phyloP scores from a whole-genome alignment of 2,329 filamentous ascomycete species.

The Elsinoe ampelina region DNA sequence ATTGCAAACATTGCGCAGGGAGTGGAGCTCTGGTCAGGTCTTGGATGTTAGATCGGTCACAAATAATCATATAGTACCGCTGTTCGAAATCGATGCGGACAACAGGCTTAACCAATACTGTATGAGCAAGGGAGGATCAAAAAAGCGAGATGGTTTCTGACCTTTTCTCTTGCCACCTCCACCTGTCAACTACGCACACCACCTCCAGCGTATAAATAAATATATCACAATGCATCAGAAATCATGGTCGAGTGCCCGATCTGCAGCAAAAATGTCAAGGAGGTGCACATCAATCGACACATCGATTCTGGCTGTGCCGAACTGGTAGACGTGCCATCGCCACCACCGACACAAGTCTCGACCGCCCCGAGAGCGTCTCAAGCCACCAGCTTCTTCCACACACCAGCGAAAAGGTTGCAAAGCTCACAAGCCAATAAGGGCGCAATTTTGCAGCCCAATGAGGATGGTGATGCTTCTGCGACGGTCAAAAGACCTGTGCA shows the following conservation, averaged over 20 bases:
- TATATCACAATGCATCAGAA: background rate
- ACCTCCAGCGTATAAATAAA: no score
- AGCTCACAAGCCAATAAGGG: background rate
- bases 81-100: no score
- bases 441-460: background rate
- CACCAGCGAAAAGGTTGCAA: slow-evolving; percentile 27
- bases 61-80: no score
- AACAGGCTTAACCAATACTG: no score
- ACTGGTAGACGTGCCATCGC: slow-evolving; percentile 49
- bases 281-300: slow-evolving; percentile 75
- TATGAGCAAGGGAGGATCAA: no score
- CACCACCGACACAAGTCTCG: slow-evolving; percentile 31
- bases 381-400: slow-evolving; percentile 47
- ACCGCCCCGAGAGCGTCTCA: slow-evolving; percentile 31
- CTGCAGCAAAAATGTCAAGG: slow-evolving; percentile 63
- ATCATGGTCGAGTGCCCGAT: slow-evolving; percentile 67
- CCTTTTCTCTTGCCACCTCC: no score
- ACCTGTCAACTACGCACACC: no score
- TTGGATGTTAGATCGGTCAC: no score
- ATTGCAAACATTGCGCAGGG: slow-evolving; percentile 13
- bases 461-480: slow-evolving; percentile 6
- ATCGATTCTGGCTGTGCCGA: slow-evolving; percentile 73
- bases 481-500: slow-evolving; percentile 5
- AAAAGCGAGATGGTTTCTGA: no score
- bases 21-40: no score